Percentiles rank a stretch among this genome's conserved stretches.
phyloP scores from a whole-genome alignment of 2,329 filamentous ascomycete species.

The Lojkania enalia region DNA sequence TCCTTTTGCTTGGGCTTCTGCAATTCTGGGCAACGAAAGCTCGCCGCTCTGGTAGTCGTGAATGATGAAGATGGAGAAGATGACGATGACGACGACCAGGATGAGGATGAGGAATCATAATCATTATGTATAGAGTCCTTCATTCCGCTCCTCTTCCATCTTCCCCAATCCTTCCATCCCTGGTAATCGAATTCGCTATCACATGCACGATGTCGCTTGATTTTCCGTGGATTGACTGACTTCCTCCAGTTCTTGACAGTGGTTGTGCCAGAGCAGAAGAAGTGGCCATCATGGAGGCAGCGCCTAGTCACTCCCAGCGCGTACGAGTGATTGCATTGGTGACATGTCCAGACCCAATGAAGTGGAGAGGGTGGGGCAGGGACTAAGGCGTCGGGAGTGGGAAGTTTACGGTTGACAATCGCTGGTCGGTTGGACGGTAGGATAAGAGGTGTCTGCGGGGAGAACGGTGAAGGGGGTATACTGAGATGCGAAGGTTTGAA shows the following conservation, averaged over 20 bases:
- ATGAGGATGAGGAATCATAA: background rate
- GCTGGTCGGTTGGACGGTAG: constrained; percentile 7
- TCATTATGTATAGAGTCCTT: constrained; percentile 24
- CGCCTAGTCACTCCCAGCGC: constrained; percentile 54
- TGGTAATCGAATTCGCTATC: constrained; percentile 57
- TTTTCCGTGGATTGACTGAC: constrained; percentile 1
- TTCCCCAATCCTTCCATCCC: constrained; percentile 54
- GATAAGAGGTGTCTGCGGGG: constrained; percentile 35
- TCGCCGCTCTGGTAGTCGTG: background rate
- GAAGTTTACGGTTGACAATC: constrained; percentile 16
- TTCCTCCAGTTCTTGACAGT: constrained; percentile 40
- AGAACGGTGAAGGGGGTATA: constrained; percentile 51
- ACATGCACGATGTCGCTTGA: constrained; percentile 48
- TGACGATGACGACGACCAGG: constrained; percentile 1
- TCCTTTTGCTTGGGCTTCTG: constrained; percentile 26
- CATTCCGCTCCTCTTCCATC: constrained; percentile 45
- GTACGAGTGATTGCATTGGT: constrained; percentile 54
- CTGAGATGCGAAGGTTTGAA: constrained; percentile 50
- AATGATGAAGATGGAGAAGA: constrained; percentile 6
- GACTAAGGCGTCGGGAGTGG: constrained; percentile 8
- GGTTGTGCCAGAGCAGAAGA: constrained; percentile 56
- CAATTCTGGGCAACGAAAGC: background rate
- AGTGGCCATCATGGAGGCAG: constrained; percentile 59
- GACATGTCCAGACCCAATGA: constrained; percentile 58
- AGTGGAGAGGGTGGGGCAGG: constrained; percentile 40